These are phyloP conservation scores for Mallotus repandus DNA, from an alignment of 441 rosid genomes.

Conservation along the genomic window DNA sequence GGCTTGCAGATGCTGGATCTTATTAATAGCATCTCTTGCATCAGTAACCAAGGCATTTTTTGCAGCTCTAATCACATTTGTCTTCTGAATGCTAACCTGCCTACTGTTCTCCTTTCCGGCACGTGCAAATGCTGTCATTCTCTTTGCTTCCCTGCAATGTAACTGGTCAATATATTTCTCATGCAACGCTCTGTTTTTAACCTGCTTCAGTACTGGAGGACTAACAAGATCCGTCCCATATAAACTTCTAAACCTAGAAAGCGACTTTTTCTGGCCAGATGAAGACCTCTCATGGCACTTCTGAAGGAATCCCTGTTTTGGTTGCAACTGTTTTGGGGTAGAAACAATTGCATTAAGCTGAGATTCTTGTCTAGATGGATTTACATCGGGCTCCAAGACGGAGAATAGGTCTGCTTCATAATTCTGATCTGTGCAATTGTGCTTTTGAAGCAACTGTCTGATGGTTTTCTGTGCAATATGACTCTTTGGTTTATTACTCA, in stretches of 20 bases:
- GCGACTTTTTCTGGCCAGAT: slow-evolving; percentile 34
- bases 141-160: slow-evolving; percentile 76
- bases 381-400: slow-evolving; percentile 57
- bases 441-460: slow-evolving; percentile 67
- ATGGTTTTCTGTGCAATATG: slow-evolving; percentile 48
- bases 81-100: slow-evolving; percentile 20
- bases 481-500: slow-evolving; percentile 34
- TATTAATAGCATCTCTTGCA: slow-evolving; percentile 59
- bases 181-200: slow-evolving; percentile 72
- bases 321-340: slow-evolving; percentile 44
- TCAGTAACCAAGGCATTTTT: slow-evolving; percentile 54
- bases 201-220: slow-evolving; percentile 75
- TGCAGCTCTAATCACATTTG: slow-evolving; percentile 49
- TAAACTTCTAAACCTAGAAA: slow-evolving; percentile 39
- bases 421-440: slow-evolving; percentile 36
- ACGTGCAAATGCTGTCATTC: slow-evolving; percentile 45
- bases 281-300: slow-evolving; percentile 40
- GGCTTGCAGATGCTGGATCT: slow-evolving; percentile 42
- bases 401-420: slow-evolving; percentile 68
- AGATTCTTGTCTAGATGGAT: slow-evolving; percentile 25
- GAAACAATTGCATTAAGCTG: slow-evolving; percentile 31
- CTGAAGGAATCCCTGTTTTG: slow-evolving; percentile 42
- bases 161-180: slow-evolving; percentile 85
- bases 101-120: slow-evolving; percentile 41
- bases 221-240: slow-evolving; percentile 36